These are phyloP conservation scores for Xylaria sp. DNA, from an alignment of 2,329 filamentous ascomycete species.

Conservation along the genomic window DNA sequence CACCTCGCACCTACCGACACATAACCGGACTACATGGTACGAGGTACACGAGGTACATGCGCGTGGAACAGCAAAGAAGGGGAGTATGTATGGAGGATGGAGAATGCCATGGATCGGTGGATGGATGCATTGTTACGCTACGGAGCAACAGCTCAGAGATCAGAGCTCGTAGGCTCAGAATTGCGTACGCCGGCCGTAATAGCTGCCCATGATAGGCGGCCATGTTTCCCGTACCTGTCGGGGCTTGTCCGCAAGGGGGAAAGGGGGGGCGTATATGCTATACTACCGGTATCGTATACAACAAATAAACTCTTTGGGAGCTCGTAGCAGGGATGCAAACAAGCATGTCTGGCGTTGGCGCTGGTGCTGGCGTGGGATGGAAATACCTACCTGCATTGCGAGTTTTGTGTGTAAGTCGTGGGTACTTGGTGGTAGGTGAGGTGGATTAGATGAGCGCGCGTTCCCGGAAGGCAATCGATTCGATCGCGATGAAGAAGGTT, in stretches of 20 bases:
- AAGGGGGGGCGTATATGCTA: neutral
- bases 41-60: neutral
- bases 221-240: neutral
- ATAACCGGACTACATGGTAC: neutral
- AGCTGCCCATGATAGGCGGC: neutral
- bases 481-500: slow-evolving; percentile 40
- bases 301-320: slow-evolving; percentile 8
- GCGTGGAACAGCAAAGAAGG: slow-evolving; percentile 18
- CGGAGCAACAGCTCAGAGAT: slow-evolving; percentile 38
- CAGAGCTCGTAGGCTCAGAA: slow-evolving; percentile 17
- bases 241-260: neutral
- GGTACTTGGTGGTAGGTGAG: neutral
- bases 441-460: neutral
- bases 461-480: slow-evolving; percentile 38
- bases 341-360: slow-evolving; percentile 41
- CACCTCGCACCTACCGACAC: neutral
- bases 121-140: slow-evolving; percentile 17
- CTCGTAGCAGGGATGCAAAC: slow-evolving; percentile 40
- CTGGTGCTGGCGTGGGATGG: slow-evolving; percentile 34
- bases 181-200: slow-evolving; percentile 20
- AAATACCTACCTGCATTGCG: neutral
- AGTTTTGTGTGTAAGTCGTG: neutral
- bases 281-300: no score
- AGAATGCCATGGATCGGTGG: slow-evolving; percentile 1
- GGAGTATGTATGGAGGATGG: slow-evolving; percentile 16